These are phyloP conservation scores for Besnoitia besnoiti DNA, from an alignment of 169 alveolate genomes.

Conservation along the genomic window DNA sequence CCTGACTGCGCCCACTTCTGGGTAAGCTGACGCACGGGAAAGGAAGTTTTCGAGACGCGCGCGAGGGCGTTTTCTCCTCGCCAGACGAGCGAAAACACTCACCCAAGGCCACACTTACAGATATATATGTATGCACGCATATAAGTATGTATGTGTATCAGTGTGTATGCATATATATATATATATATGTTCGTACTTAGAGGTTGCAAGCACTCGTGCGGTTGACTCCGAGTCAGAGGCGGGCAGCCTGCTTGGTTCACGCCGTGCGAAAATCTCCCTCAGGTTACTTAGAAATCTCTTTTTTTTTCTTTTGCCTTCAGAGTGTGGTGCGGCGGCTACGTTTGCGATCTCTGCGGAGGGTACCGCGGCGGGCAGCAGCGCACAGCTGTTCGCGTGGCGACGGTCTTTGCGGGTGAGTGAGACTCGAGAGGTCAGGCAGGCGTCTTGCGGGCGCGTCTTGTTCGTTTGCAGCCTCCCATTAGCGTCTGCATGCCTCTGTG, in stretches of 20 bases:
- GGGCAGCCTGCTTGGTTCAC: too few relatives aligned
- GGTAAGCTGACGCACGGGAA: slow-evolving; percentile 28
- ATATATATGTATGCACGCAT: not conserved
- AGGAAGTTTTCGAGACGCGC: not conserved
- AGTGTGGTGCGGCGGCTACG: slow-evolving; percentile 83
- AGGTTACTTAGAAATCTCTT: not conserved
- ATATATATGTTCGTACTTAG: not conserved
- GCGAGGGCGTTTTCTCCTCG: not conserved
- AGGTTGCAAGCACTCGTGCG: too few relatives aligned
- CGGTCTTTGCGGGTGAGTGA: slow-evolving; percentile 79
- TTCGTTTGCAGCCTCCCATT: too few relatives aligned
- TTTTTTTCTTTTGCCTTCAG: slow-evolving; percentile 58
- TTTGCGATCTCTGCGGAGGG: slow-evolving; percentile 84
- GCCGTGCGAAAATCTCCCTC: not conserved
- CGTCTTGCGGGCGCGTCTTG: too few relatives aligned
- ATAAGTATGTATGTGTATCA: not conserved
- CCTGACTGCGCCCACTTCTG: slow-evolving; percentile 87
- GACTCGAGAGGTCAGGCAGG: too few relatives aligned
- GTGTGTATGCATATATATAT: not conserved
- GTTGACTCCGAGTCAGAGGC: too few relatives aligned
- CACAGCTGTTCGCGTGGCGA: slow-evolving; percentile 79
- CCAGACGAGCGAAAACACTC: too few relatives aligned
- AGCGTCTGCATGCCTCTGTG: too few relatives aligned
- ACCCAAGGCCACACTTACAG: too few relatives aligned
- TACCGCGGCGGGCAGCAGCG: slow-evolving; percentile 80